Evolutionary conservation across 768 basidiomycete species (phyloP).

Genomic region (Suillus americanus): DNA sequence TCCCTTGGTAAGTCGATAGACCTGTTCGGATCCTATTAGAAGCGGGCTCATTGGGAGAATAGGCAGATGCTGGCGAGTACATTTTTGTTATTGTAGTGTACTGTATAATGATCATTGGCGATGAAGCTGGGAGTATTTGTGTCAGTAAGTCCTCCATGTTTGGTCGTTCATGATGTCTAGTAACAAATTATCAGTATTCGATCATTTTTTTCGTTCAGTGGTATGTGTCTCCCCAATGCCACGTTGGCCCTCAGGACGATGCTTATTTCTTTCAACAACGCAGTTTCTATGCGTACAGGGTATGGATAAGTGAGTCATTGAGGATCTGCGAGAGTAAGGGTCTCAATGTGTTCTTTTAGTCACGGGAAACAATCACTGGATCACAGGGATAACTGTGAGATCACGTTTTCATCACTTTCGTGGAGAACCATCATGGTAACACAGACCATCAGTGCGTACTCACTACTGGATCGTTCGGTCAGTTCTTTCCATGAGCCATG

Average conservation of each 20-base stretch:
- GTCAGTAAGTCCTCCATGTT: background rate
- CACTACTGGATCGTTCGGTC: slow-evolving; percentile 5
- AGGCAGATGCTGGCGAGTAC: background rate
- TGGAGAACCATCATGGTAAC: slow-evolving; percentile 6
- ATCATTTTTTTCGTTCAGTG: slow-evolving; percentile 21
- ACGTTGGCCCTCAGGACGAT: no score
- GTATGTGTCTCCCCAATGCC: slow-evolving; percentile 7
- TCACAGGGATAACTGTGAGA: slow-evolving; percentile 8
- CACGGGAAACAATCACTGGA: slow-evolving; percentile 15
- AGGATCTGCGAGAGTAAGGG: background rate
- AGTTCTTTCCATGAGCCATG: slow-evolving; percentile 9
- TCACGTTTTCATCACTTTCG: background rate
- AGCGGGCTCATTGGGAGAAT: background rate
- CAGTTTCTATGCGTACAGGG: slow-evolving; percentile 27
- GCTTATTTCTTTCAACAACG: background rate
- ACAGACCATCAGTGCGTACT: background rate
- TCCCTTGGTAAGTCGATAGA: background rate
- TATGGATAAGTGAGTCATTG: slow-evolving; percentile 25
- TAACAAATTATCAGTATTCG: slow-evolving; percentile 11
- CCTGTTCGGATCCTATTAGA: background rate
- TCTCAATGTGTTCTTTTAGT: slow-evolving; percentile 11
- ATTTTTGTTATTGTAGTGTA: background rate
- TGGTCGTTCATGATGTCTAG: background rate
- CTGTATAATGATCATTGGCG: background rate
- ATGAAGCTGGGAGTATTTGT: background rate